Evolutionary conservation across 176 grass and related monocot genomes (phyloP), one percentile per base, ranked within the genome.

Genomic region (Tillandsia fasciculata): DNA sequence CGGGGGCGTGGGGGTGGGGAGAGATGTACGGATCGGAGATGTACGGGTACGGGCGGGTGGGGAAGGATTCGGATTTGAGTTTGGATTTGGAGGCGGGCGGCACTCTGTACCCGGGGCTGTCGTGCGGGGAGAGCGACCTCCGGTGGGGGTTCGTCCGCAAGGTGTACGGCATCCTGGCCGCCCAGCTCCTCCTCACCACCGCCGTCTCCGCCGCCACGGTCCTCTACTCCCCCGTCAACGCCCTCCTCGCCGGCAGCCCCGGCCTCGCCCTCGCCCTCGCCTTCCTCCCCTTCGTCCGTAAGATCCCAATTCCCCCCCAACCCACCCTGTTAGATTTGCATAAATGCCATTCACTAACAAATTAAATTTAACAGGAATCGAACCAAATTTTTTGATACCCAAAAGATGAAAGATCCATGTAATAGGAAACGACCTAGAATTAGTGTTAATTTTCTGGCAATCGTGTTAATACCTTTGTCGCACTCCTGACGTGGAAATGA

Each of bases 91-190:
- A 99, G 82, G 82, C 87, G 15, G 94, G 88, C 2, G 82, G 85
- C 64, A 74, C 77, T 53, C 84, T 99, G 49, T 92, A 93, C 84
- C 94, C 94, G 0, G 94, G 89, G 51, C 84, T 99, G 79, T 90
- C 94, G 51, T 89, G 77, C 75, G 84, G 74, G n/a, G 94, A 93
- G 66, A 90, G 66, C 80, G 82, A 91, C 63, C 85, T 99, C 79
- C 89, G 94, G 52, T 99, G 94, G 94, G 94, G 94, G 12, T 99
- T 99, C 81, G 69, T 99, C 72, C 89, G 94, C 82, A 99, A 99
- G 94, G 94, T 99, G 74, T 99, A 99, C 84, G 94, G 94, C 77
- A 99, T 99, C 85, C 94, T 99, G 69, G 81, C 84, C 61, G 84
- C 89, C 11, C 94, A 99, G 80, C 85, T 99, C n/a, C 48, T 99